These are phyloP conservation scores for Solanum ossicruentum DNA, from an alignment of 257 asterid genomes.

Conservation along the genomic window DNA sequence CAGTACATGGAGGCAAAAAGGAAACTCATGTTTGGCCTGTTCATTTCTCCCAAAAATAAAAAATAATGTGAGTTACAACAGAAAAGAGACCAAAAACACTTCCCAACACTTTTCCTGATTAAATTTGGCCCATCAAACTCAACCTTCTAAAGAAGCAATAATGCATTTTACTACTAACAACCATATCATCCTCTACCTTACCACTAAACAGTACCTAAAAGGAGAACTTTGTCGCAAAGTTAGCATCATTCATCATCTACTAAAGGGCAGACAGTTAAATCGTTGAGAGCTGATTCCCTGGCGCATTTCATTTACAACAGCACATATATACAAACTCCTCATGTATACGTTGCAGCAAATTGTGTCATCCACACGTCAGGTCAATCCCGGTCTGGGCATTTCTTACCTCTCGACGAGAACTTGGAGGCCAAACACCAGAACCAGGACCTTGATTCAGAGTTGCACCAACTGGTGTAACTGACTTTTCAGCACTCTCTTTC, in stretches of 20 bases:
- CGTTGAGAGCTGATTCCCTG: conserved; percentile 1
- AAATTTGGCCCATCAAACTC: background rate
- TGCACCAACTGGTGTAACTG: conserved; percentile 17
- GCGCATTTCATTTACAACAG: conserved; percentile 51
- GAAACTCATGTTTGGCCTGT: background rate
- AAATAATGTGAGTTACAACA: background rate
- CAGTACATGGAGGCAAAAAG: background rate
- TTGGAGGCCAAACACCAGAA: conserved; percentile 44
- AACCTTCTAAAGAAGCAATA: conserved; percentile 5
- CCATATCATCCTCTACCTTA: conserved; percentile 4
- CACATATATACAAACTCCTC: conserved; percentile 39
- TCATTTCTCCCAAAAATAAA: background rate
- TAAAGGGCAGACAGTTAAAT: background rate
- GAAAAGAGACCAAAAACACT: conserved; percentile 3
- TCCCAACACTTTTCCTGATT: conserved; percentile 25
- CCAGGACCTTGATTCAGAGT: conserved; percentile 32
- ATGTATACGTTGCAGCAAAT: conserved; percentile 19
- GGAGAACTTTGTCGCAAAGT: conserved; percentile 26
- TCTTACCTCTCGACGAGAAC: conserved; percentile 31
- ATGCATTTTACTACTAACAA: conserved; percentile 1
- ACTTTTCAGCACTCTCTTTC: conserved; percentile 27
- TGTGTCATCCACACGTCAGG: conserved; percentile 63
- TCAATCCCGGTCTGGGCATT: conserved; percentile 62
- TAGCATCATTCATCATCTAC: conserved; percentile 30
- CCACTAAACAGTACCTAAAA: conserved; percentile 13